A percentile compares a stretch with the other conserved stretches of the same genome.
These are phyloP conservation scores for Pythium oligandrum DNA, from an alignment of 352 stramenopile species.

Conservation along the genomic window DNA sequence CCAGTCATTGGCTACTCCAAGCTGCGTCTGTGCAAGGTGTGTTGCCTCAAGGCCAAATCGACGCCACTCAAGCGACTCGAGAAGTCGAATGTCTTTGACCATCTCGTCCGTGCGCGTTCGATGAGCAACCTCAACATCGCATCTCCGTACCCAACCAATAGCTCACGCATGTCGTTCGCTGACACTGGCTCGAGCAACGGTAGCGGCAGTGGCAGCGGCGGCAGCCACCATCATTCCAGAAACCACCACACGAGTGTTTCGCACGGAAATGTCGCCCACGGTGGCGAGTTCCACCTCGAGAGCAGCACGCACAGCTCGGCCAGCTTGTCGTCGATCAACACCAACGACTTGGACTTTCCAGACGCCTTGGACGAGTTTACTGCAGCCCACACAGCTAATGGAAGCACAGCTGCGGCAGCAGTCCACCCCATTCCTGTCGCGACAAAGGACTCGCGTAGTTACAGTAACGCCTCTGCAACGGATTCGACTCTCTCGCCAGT, in stretches of 20 bases:
- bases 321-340: slow-evolving; percentile 26
- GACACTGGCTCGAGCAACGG: slow-evolving; percentile 22
- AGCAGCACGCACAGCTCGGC: slow-evolving; percentile 14
- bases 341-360: slow-evolving; percentile 20
- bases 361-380: slow-evolving; percentile 19
- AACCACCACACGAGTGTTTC: background rate
- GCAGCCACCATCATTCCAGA: background rate
- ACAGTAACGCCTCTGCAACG: background rate
- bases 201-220: slow-evolving; percentile 7
- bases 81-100: slow-evolving; percentile 64
- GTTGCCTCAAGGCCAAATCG: slow-evolving; percentile 65
- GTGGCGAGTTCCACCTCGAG: slow-evolving; percentile 13
- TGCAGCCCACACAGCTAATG: no score
- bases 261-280: background rate
- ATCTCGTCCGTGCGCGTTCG: slow-evolving; percentile 46
- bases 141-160: slow-evolving; percentile 21
- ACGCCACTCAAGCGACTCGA: slow-evolving; percentile 54
- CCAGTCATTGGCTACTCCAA: slow-evolving; percentile 77
- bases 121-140: slow-evolving; percentile 38
- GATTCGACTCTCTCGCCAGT: background rate
- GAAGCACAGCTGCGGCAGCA: slow-evolving; percentile 1
- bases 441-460: slow-evolving; percentile 15
- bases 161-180: slow-evolving; percentile 38
- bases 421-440: slow-evolving; percentile 10
- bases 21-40: slow-evolving; percentile 78